Conservation (phyloP, 2,329 filamentous ascomycete species). For the Phialemoniopsis sp. region DNA sequence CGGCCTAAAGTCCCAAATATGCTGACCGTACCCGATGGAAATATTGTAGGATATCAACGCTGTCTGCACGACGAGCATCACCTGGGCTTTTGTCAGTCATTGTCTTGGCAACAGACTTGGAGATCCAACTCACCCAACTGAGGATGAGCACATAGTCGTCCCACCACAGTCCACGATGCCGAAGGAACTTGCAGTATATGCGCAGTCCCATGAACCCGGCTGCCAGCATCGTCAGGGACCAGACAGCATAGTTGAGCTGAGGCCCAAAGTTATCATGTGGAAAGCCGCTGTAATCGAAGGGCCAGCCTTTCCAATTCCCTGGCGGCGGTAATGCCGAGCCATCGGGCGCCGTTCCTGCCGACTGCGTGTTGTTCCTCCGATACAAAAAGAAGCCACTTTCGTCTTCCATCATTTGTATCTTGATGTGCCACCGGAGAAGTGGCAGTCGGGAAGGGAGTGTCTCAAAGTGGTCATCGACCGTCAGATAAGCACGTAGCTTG, state of each 20-base stretch:
- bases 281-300: background rate
- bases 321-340: background rate
- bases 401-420: background rate
- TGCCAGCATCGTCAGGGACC: conserved; percentile 12
- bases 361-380: background rate
- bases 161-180: conserved; percentile 15
- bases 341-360: background rate
- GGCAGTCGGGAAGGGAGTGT: background rate
- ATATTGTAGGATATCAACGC: conserved; percentile 9
- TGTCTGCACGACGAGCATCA: conserved; percentile 10
- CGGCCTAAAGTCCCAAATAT: conserved; percentile 12
- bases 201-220: conserved; percentile 13
- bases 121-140: conserved; percentile 10
- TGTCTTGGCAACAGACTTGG: too few relatives aligned
- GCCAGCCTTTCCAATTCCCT: background rate
- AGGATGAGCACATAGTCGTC: conserved; percentile 16
- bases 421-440: background rate
- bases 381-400: background rate
- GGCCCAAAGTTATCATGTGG: conserved; percentile 2
- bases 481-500: too few relatives aligned
- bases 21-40: conserved; percentile 13
- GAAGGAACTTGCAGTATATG: conserved; percentile 13
- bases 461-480: background rate
- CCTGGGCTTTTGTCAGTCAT: background rate
- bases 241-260: conserved; percentile 11